Conservation (phyloP, 805 yeast species). For the Grigorovia yakushimaensis region DNA sequence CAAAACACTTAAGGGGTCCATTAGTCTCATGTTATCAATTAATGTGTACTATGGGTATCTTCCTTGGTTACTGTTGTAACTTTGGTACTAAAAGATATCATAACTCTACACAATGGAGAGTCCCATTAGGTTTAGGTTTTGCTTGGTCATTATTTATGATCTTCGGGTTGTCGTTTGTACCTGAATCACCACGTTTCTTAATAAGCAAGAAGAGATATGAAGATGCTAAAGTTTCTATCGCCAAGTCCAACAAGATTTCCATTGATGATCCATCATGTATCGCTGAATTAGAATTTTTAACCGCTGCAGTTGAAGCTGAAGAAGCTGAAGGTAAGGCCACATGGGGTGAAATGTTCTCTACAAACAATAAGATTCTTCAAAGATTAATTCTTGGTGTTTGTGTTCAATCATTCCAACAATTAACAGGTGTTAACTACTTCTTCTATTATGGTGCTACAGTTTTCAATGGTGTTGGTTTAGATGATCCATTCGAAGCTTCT, state of each 20-base stretch:
- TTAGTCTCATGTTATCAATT: slow-evolving; percentile 59
- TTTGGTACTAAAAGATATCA: slow-evolving; percentile 43
- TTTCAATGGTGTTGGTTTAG: slow-evolving; percentile 51
- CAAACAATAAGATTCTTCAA: slow-evolving; percentile 50
- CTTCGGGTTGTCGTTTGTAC: slow-evolving; percentile 37
- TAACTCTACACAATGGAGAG: slow-evolving; percentile 57
- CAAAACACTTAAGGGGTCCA: slow-evolving; percentile 58
- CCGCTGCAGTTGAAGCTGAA: slow-evolving; percentile 53
- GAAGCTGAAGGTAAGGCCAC: slow-evolving; percentile 52
- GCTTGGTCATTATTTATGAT: slow-evolving; percentile 33
- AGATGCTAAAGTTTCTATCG: slow-evolving; percentile 48
- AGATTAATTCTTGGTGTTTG: slow-evolving; percentile 42
- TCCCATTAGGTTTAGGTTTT: slow-evolving; percentile 49
- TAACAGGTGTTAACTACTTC: slow-evolving; percentile 58
- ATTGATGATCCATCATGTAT: slow-evolving; percentile 16
- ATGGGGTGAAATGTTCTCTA: slow-evolving; percentile 56
- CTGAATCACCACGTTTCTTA: slow-evolving; percentile 64
- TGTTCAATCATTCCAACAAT: slow-evolving; percentile 57
- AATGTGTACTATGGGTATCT: slow-evolving; percentile 59
- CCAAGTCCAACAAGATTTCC: slow-evolving; percentile 18
- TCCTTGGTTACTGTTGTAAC: slow-evolving; percentile 59
- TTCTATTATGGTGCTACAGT: slow-evolving; percentile 58
- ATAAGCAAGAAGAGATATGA: slow-evolving; percentile 44
- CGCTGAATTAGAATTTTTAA: slow-evolving; percentile 46
- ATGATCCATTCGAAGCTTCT: slow-evolving; percentile 49